Conservation (phyloP, 371 early-diverging fungal genomes). For the Mucor plumbeus region DNA sequence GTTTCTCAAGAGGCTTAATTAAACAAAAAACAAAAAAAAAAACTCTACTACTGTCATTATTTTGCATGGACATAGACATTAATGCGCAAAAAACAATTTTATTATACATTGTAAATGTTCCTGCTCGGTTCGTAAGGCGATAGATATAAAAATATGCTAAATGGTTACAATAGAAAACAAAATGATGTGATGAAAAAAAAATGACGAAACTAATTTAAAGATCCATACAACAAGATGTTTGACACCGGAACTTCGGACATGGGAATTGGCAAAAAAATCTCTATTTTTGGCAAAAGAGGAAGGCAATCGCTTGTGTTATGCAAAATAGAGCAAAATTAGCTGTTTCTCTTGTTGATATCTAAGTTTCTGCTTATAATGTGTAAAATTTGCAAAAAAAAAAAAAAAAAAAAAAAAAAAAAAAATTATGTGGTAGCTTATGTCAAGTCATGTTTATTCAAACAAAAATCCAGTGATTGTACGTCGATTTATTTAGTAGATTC, state of each 20-base stretch:
- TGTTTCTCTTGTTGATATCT: no score
- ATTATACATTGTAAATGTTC: not conserved
- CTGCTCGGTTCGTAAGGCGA: not conserved
- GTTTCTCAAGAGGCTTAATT: conserved; percentile 3
- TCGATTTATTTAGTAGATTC: no score
- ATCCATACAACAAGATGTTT: not conserved
- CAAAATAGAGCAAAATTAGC: no score
- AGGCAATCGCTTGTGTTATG: no score
- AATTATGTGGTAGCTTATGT: no score
- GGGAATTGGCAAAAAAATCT: not conserved
- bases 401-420: no score
- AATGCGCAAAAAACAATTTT: not conserved
- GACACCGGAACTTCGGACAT: not conserved
- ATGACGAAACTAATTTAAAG: not conserved
- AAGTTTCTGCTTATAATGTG: no score
- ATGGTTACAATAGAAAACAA: not conserved
- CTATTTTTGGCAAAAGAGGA: not conserved
- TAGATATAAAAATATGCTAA: no score
- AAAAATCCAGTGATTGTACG: no score
- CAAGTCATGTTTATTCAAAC: no score
- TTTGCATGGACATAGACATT: not conserved
- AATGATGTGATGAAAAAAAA: not conserved
- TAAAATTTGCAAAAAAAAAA: no score
- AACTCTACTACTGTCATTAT: not conserved
- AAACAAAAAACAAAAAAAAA: not conserved